phyloP scores from a whole-genome alignment of 148 eudicot genomes.

The Rhododendron ovatum region DNA sequence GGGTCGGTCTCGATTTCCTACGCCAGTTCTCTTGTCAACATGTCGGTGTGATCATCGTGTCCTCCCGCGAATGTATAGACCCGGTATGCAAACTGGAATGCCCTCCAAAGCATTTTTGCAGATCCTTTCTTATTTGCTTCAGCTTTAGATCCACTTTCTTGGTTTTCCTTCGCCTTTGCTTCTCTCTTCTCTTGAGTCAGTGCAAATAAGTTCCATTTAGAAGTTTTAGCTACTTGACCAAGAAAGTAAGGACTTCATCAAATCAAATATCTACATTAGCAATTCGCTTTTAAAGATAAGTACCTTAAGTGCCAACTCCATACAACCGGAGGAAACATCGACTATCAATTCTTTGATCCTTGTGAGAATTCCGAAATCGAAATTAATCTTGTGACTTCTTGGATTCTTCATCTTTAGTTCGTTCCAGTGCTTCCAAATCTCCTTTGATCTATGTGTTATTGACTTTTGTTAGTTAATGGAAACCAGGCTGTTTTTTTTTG shows the following conservation, averaged over 20 bases:
- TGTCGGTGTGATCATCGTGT: slow-evolving; percentile 91
- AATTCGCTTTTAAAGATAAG: neutral
- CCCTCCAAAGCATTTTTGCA: slow-evolving; percentile 70
- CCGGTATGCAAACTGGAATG: slow-evolving; percentile 89
- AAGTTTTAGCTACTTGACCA: neutral
- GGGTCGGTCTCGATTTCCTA: slow-evolving; percentile 79
- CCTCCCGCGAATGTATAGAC: slow-evolving; percentile 97
- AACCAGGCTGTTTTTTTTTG: neutral
- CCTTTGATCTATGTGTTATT: slow-evolving; percentile 54
- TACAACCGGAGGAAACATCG: slow-evolving; percentile 86
- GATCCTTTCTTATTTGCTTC: slow-evolving; percentile 52
- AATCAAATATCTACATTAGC: neutral
- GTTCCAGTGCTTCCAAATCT: slow-evolving; percentile 71
- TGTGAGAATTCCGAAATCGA: slow-evolving; percentile 73
- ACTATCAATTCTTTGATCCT: slow-evolving; percentile 85
- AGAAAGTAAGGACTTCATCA: neutral
- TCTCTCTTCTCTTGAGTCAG: slow-evolving; percentile 61
- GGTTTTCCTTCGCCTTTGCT: slow-evolving; percentile 39
- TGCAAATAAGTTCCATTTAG: neutral
- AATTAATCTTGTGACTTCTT: slow-evolving; percentile 89
- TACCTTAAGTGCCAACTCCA: slow-evolving; percentile 95
- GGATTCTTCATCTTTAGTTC: slow-evolving; percentile 88
- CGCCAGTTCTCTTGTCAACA: slow-evolving; percentile 78
- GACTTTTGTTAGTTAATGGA: slow-evolving; percentile 2
- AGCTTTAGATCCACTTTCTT: slow-evolving; percentile 35